These are phyloP conservation scores for Forsythia suspensa DNA, from an alignment of 257 asterid genomes.

Conservation along the genomic window DNA sequence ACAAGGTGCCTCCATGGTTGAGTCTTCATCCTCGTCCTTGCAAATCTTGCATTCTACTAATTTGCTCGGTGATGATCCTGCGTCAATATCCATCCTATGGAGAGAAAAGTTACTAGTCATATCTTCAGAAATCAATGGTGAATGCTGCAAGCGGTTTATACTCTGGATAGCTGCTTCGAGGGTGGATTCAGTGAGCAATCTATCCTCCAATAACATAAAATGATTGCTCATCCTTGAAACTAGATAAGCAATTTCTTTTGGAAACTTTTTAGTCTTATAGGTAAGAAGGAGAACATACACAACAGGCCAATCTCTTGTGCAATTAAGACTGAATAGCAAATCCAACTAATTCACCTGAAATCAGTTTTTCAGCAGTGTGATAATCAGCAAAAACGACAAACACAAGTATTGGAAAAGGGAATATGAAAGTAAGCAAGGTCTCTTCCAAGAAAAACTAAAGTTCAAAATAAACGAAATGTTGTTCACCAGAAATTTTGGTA, in stretches of 20 bases:
- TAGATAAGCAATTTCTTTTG: conserved; percentile 19
- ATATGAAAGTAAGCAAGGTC: not conserved
- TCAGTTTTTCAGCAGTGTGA: conserved; percentile 20
- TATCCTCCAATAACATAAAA: conserved; percentile 48
- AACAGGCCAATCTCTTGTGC: conserved; percentile 15
- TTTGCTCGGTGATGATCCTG: conserved; percentile 39
- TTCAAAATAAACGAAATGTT: too few relatives aligned
- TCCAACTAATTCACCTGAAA: conserved; percentile 14
- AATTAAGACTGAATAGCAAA: conserved; percentile 13
- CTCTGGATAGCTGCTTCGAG: conserved; percentile 45
- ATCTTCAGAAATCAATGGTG: conserved; percentile 27
- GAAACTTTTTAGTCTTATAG: conserved; percentile 1
- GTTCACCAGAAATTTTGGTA: not conserved
- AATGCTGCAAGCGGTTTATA: conserved; percentile 31
- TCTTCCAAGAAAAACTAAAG: not conserved
- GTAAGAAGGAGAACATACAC: conserved; percentile 22
- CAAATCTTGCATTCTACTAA: conserved; percentile 82
- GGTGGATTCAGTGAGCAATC: conserved; percentile 51
- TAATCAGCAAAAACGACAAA: conserved; percentile 2
- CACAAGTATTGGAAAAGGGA: not conserved
- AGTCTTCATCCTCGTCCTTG: conserved; percentile 77
- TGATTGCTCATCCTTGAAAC: conserved; percentile 40
- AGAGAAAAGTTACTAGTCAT: conserved; percentile 31
- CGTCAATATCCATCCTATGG: conserved; percentile 52
- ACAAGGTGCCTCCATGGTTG: conserved; percentile 86